Evolutionary conservation across 805 yeast genomes (phyloP), one percentile per base, ranked within the genome.

Genomic region (Starmerella tilneyi): DNA sequence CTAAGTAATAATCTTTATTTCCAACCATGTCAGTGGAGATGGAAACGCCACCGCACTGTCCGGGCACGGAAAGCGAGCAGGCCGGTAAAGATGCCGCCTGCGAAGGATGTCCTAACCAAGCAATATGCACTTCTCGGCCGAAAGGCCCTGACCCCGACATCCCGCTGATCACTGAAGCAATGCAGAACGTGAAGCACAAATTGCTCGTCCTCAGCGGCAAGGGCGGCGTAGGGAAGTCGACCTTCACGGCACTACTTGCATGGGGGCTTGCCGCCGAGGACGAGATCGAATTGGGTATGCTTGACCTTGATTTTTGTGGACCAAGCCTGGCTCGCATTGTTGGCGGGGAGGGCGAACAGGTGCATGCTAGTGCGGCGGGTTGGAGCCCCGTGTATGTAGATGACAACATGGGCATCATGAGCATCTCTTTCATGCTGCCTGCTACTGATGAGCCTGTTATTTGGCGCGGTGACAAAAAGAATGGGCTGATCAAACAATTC

Each of bases 401-500:
- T 9, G 98, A 92, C 59, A 92, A 92, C 63, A 67, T 92, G 49
- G 97, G 96, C 0, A 76, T 92, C 67, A 86, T 92, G 92, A 82
- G 94, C 40, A 89, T 92, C 41, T 94, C 88, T 33, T 92, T 82
- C 61, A 83, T 89, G 94, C 71, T 89, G 32, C 98, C 97, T 1
- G 84, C 84, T 58, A 78, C 78, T 24, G 96, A 89, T 61, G 78
- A 94, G 27, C 96, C 98, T 0, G 78, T 92, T 42, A 89, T 92
- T 33, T 92, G 98, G 98, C 72, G 97, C 58, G 97, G 97, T 5
- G 79, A 85, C n/a, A 92, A 92, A 67, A 92, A 92, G 65, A 86
- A 84, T 56, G 86, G 94, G 0, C 69, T 92, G 39, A 92, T 92
- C 43, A 92, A 92, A 59, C 95, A 86, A 65, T 92, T 92, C 57